Percentiles rank a stretch among this genome's conserved stretches.
phyloP scores from a whole-genome alignment of 768 basidiomycete genomes.

The Lenzites betulinus region DNA sequence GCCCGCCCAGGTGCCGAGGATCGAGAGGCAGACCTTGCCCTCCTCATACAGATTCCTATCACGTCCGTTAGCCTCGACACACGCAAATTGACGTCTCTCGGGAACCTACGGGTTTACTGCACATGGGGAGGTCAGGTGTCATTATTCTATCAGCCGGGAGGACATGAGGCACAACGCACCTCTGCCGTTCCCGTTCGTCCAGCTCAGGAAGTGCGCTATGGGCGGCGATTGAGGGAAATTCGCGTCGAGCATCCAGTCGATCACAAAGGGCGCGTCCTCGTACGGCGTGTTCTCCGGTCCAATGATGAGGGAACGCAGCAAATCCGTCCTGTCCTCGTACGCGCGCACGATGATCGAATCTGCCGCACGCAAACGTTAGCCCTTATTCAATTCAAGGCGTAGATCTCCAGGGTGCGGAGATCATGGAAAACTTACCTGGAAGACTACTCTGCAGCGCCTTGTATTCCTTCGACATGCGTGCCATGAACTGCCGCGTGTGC shows the following conservation, averaged over 20 bases:
- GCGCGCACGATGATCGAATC: conserved; percentile 88
- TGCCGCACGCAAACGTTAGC: conserved; percentile 29
- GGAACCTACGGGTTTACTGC: conserved; percentile 74
- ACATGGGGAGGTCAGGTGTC: not conserved
- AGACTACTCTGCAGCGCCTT: conserved; percentile 74
- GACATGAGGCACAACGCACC: conserved; percentile 44
- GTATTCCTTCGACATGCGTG: conserved; percentile 82
- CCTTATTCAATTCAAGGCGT: too few relatives aligned
- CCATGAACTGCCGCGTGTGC: conserved; percentile 72
- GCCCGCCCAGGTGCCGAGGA: conserved; percentile 90
- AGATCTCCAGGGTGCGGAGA: too few relatives aligned
- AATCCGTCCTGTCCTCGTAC: conserved; percentile 87
- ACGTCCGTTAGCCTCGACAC: not conserved
- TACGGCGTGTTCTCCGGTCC: conserved; percentile 96
- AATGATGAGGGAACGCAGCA: conserved; percentile 86
- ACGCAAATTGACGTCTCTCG: not conserved
- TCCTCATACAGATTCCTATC: conserved; percentile 89
- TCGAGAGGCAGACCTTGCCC: conserved; percentile 91
- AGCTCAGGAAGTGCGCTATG: conserved; percentile 86
- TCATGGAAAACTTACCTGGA: conserved; percentile 58
- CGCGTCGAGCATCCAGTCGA: conserved; percentile 89
- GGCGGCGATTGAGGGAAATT: conserved; percentile 85
- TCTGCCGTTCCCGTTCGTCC: conserved; percentile 93
- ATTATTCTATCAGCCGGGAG: not conserved
- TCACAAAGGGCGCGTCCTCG: conserved; percentile 91